Evolutionary conservation across 2,329 filamentous ascomycete species (phyloP), one percentile per base, ranked within the genome.

Genomic region (Incumbomyces delicatus): DNA sequence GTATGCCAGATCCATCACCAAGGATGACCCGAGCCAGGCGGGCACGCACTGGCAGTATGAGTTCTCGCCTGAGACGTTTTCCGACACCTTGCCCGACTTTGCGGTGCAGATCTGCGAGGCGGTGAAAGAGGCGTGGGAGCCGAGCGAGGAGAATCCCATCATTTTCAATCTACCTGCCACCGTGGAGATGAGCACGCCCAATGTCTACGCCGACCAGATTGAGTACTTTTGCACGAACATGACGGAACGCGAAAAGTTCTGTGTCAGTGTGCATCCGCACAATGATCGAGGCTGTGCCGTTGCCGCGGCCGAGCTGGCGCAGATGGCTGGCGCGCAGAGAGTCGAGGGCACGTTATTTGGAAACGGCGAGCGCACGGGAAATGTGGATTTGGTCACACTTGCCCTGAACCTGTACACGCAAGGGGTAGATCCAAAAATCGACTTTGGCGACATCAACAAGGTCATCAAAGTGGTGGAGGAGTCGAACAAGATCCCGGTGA

Each of bases 91-190:
- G 47, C 82, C 87, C 11, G 88, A 94, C 34, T 96, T 85, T 60
- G 86, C 80, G 13, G 69, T 96, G 30, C 69, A 82, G 62, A 76
- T 96, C 35, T 96, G 92, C 65, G 81, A 94, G 62, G 90, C 90
- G 30, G 90, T 96, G 59, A 95, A 95, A 75, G 83, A 75, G 5
- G 92, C 89, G 1, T 98, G 92, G 92, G 88, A 75, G 52, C 90
- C 92, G 1, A 80, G 78, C 0, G 79, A 73, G 33, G 54, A 54
- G n/a, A 79, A 87, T 64, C 86, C 83, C 40, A 87, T 98, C 65
- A 94, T 98, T 63, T 92, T 98, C 75, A 96, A 96, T 70, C 75
- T 98, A 43, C 90, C 92, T 1, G 90, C 92, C 1, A 98, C 92
- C 0, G 90, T 96, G 31, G 92, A 98, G 69, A 82, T 95, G 81